A percentile compares a stretch with the other conserved stretches of the same genome.
Conservation (phyloP, 2,329 filamentous ascomycete genomes). For the Microcyclospora tardicrescens region DNA sequence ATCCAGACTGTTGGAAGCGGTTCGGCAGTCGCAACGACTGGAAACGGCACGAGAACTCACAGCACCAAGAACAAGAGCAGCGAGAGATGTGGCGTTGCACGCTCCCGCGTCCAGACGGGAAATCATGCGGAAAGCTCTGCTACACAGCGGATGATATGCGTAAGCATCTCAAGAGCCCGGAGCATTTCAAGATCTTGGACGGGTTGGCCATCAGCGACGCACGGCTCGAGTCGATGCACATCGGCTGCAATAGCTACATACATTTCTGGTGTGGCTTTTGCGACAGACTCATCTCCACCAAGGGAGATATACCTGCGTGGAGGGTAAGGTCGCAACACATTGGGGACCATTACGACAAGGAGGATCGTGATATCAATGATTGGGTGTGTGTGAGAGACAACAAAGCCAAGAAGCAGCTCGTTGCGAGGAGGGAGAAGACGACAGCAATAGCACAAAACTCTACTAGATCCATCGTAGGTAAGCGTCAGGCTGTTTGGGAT, state of each 20-base stretch:
- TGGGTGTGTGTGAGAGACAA: slow-evolving; percentile 39
- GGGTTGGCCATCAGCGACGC: not conserved
- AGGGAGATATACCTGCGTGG: slow-evolving; percentile 27
- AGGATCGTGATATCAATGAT: slow-evolving; percentile 38
- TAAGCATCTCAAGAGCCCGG: slow-evolving; percentile 27
- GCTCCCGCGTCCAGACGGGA: slow-evolving; percentile 19
- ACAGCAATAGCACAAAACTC: not conserved
- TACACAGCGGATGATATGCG: slow-evolving; percentile 8
- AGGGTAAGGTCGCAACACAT: slow-evolving; percentile 54
- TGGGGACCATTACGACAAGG: slow-evolving; percentile 54
- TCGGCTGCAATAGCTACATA: slow-evolving; percentile 51
- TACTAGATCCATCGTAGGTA: not conserved
- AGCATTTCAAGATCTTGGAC: not conserved
- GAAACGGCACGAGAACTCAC: slow-evolving; percentile 78
- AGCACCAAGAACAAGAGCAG: slow-evolving; percentile 48
- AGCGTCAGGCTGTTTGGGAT: not conserved
- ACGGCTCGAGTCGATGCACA: slow-evolving; percentile 32
- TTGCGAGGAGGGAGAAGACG: slow-evolving; percentile 1
- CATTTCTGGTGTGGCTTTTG: slow-evolving; percentile 89
- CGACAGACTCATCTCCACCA: slow-evolving; percentile 39
- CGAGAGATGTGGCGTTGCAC: slow-evolving; percentile 61
- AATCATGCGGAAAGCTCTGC: slow-evolving; percentile 44
- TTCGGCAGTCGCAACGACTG: slow-evolving; percentile 94
- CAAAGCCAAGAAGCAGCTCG: slow-evolving; percentile 21
- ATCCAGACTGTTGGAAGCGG: slow-evolving; percentile 50